A percentile compares a stretch with the other conserved stretches of the same genome.
Conservation (phyloP, 768 basidiomycete species). For the Cubamyces lactineus region DNA sequence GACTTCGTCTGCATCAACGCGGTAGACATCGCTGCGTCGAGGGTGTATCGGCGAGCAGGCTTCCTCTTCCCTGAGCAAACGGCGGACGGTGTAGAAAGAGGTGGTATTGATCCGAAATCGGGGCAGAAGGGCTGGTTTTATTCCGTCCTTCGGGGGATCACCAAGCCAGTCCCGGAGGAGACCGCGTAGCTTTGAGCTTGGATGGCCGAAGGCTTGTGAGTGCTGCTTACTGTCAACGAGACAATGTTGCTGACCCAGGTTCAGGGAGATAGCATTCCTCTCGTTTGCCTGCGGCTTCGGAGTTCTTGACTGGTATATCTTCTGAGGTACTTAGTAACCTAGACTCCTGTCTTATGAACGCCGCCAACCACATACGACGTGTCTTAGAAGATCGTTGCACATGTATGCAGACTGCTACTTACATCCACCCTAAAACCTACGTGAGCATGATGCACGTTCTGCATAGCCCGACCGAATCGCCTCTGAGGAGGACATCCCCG, state of each 20-base stretch:
- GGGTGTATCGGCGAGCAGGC: conserved; percentile 9
- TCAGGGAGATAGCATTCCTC: neutral
- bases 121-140: conserved; percentile 13
- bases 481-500: no score
- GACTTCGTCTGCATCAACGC: conserved; percentile 17
- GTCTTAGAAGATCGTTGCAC: neutral
- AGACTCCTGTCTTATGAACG: neutral
- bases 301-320: no score
- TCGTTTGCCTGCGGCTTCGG: neutral
- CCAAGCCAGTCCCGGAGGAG: neutral
- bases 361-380: neutral
- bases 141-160: neutral
- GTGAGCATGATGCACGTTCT: no score
- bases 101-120: conserved; percentile 3
- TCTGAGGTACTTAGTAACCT: no score
- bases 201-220: neutral
- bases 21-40: neutral
- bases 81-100: neutral
- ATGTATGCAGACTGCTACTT: no score
- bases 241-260: neutral
- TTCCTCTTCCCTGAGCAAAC: conserved; percentile 11
- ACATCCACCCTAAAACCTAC: no score
- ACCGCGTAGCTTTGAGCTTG: neutral
- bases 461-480: no score
- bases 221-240: neutral